Conservation (phyloP, 2,329 filamentous ascomycete genomes). For the Falciphora oryzae region DNA sequence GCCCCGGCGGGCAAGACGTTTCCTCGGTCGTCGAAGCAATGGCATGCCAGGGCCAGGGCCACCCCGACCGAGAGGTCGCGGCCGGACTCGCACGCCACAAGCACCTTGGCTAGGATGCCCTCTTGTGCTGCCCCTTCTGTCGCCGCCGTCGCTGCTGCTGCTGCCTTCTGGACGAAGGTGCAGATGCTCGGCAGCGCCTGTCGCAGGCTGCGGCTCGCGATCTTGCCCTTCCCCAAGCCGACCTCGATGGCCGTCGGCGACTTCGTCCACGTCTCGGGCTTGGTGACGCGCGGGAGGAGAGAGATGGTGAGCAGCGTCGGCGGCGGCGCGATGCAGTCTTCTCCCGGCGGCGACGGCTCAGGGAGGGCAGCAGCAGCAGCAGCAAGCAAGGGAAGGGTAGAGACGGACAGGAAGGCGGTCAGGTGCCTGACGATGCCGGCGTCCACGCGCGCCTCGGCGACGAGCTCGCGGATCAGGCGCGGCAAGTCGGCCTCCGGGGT, state of each 20-base stretch:
- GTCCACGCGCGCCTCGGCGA: constrained; percentile 31
- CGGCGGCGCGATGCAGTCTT: too few relatives aligned
- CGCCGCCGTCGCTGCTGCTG: constrained; percentile 1
- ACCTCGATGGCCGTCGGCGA: constrained; percentile 43
- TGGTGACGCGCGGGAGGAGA: constrained; percentile 28
- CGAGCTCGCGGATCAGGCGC: constrained; percentile 40
- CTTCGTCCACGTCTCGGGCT: constrained; percentile 36
- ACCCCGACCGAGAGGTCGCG: constrained; percentile 76
- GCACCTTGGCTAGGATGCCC: constrained; percentile 23
- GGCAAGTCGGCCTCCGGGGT: constrained; percentile 60
- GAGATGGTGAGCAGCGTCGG: constrained; percentile 8
- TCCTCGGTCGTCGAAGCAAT: constrained; percentile 63
- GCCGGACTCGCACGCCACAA: constrained; percentile 70
- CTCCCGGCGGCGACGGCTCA: too few relatives aligned
- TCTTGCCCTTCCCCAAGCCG: constrained; percentile 64
- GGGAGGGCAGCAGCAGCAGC: neutral
- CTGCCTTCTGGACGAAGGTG: constrained; percentile 38
- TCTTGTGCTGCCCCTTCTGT: neutral
- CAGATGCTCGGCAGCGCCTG: constrained; percentile 59
- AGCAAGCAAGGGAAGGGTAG: neutral
- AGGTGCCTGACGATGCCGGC: constrained; percentile 12
- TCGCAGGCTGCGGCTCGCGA: constrained; percentile 78
- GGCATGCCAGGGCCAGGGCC: constrained; percentile 69
- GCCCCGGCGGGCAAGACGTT: constrained; percentile 24
- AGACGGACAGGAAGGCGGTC: constrained; percentile 21